Percentiles rank a stretch among this genome's conserved stretches.
phyloP scores from a whole-genome alignment of 2,329 filamentous ascomycete genomes.

The Nemania diffusa region DNA sequence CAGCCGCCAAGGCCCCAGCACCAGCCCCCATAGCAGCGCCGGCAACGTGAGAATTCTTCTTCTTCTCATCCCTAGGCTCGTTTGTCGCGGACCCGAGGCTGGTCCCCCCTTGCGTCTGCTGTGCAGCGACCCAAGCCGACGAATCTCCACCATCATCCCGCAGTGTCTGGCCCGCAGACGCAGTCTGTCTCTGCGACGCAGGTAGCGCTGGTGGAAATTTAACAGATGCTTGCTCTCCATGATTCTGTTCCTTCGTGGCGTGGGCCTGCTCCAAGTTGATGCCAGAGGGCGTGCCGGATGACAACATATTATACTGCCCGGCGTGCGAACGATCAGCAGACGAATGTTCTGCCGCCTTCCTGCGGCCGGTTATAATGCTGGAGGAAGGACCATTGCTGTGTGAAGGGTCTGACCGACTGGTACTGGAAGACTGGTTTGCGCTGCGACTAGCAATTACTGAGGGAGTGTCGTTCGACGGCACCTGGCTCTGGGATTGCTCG shows the following conservation, averaged over 20 bases:
- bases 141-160: background rate
- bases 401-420: background rate
- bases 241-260: background rate
- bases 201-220: background rate
- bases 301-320: constrained; percentile 37
- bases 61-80: background rate
- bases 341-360: background rate
- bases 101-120: no score
- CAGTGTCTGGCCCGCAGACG: background rate
- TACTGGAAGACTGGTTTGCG: background rate
- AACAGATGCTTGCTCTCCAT: background rate
- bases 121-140: no score
- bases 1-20: background rate
- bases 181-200: background rate
- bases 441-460: background rate
- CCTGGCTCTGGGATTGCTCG: background rate
- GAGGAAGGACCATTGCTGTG: background rate
- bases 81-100: background rate
- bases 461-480: background rate
- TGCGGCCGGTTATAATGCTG: background rate
- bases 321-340: background rate
- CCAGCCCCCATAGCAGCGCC: background rate
- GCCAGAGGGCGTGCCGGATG: constrained; percentile 43
- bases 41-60: background rate
- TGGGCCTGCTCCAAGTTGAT: constrained; percentile 33